Conservation (phyloP, 2,329 filamentous ascomycete genomes). For the Bipolaris sorokiniana region DNA sequence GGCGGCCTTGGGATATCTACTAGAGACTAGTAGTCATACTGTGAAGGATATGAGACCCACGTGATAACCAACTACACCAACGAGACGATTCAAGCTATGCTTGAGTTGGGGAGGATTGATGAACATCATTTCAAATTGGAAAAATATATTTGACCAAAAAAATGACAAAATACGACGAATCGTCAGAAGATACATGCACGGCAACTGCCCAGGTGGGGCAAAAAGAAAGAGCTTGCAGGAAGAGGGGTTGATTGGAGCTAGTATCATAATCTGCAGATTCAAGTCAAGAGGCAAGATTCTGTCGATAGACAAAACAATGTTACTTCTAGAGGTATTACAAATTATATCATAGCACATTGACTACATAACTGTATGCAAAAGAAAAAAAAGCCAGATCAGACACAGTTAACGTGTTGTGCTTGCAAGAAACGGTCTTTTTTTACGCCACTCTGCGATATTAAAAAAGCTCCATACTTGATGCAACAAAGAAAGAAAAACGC, state of each 20-base stretch:
- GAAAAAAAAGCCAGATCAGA: not conserved
- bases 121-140: slow-evolving; percentile 8
- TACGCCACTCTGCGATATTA: slow-evolving; percentile 6
- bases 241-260: not conserved
- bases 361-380: slow-evolving; percentile 12
- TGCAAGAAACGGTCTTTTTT: not conserved
- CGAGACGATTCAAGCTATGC: slow-evolving; percentile 25
- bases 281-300: not conserved
- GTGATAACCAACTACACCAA: slow-evolving; percentile 49
- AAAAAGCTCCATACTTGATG: slow-evolving; percentile 3
- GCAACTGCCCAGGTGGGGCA: not conserved
- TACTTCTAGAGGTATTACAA: slow-evolving; percentile 8
- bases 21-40: slow-evolving; percentile 36
- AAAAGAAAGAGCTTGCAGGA: not conserved
- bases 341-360: slow-evolving; percentile 14
- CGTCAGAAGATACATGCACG: not conserved
- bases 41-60: slow-evolving; percentile 43
- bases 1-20: slow-evolving; percentile 45
- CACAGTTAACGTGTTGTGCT: not conserved
- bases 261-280: not conserved
- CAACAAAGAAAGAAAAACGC: not conserved
- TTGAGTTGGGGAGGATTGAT: slow-evolving; percentile 7
- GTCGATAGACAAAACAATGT: not conserved
- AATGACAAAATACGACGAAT: not conserved
- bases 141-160: not conserved